These are phyloP conservation scores for Neonectria neomacrospora DNA, from an alignment of 2,329 filamentous ascomycete genomes.

Conservation along the genomic window DNA sequence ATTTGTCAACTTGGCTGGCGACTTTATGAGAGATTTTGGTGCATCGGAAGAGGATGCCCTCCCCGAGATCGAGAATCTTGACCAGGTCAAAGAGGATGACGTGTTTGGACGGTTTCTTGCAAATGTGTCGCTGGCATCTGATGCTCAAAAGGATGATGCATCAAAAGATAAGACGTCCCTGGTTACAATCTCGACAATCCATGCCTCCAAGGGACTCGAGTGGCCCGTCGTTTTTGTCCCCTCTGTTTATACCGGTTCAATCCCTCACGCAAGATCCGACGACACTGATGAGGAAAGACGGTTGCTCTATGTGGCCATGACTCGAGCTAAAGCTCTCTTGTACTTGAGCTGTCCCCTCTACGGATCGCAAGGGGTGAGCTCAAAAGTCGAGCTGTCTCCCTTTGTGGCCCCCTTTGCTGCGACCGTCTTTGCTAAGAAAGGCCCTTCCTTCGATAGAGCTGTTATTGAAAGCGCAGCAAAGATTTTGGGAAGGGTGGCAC, in stretches of 20 bases:
- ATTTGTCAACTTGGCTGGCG: constrained; percentile 80
- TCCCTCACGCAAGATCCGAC: constrained; percentile 88
- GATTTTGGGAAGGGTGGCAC: constrained; percentile 74
- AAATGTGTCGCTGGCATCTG: constrained; percentile 87
- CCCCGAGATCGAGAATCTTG: constrained; percentile 76
- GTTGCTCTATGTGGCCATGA: constrained; percentile 96
- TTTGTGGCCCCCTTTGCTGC: constrained; percentile 70
- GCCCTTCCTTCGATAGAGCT: constrained; percentile 74
- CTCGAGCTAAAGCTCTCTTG: constrained; percentile 84
- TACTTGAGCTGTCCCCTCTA: constrained; percentile 85
- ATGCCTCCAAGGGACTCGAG: constrained; percentile 94
- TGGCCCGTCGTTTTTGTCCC: constrained; percentile 97
- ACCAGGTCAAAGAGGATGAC: constrained; percentile 73
- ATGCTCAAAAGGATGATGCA: constrained; percentile 73
- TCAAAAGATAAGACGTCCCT: constrained; percentile 67
- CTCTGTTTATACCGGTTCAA: constrained; percentile 87
- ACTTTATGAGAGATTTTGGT: constrained; percentile 66
- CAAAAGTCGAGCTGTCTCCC: constrained; percentile 73
- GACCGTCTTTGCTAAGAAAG: constrained; percentile 64
- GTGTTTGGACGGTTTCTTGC: constrained; percentile 83
- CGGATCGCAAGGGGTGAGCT: constrained; percentile 66
- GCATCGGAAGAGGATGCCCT: constrained; percentile 64
- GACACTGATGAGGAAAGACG: constrained; percentile 89
- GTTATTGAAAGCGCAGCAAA: constrained; percentile 74
- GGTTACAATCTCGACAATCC: constrained; percentile 94